Evolutionary conservation across 176 grass and related monocot genomes (phyloP), one percentile per base, ranked within the genome.

Genomic region (Poa annua): DNA sequence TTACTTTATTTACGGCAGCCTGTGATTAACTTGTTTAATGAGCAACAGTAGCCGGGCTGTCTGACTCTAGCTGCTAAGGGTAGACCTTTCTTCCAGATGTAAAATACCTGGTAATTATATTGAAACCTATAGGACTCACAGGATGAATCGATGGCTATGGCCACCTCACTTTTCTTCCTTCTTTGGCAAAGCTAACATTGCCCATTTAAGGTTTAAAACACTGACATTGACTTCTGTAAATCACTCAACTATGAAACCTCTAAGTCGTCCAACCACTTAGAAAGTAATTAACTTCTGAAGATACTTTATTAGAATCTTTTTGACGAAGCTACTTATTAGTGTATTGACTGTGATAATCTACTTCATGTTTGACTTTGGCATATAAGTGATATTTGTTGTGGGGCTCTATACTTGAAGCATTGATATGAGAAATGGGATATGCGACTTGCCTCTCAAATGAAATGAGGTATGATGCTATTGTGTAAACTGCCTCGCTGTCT

Each of bases 351-450:
- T 33, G 38, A 48, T 60, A 73, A 21, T 24, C 24, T 11, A 33
- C 60, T 59, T 45, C 51, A 29, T 59, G 80, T 57, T 82, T 82
- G 60, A 80, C 25, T 49, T 80, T 29, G 61, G 9, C 26, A 66
- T 47, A 32, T 51, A 67, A 35, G 42, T 11, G 29, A 53, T 17
- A 2, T 38, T 52, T 42, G 38, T 80, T 51, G 7, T 9, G 13
- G 63, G 24, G 38, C 24, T 61, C 48, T 61, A 21, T 13, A 73
- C 24, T 74, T 22, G 54, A 83, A 57, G 38, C 38, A 3, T 21
- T 34, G 67, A 33, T 82, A n/a, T 55, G 34, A 34, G 34, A 48
- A 72, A 4, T 24, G 21, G 12, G 69, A 71, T 71, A 71, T 5
- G 35, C 8, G 41, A 72, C 8, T 26, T 48, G 13, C 26, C 13